Percentiles rank a stretch among this genome's conserved stretches.
Conservation (phyloP, 2,329 filamentous ascomycete genomes). For the Aschersonia sp. region DNA sequence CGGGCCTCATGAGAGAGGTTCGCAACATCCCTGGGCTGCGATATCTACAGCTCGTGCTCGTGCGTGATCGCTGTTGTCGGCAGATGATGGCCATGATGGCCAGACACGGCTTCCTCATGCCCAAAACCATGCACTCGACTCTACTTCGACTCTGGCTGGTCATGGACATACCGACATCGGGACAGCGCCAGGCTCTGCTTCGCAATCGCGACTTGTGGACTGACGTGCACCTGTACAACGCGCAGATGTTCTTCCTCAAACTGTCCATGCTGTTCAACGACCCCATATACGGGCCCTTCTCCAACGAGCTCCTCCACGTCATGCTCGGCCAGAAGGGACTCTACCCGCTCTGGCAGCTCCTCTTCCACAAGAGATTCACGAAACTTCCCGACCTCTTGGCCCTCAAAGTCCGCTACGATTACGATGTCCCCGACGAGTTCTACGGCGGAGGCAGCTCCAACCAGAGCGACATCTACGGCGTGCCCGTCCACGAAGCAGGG, state of each 20-base stretch:
- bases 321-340: constrained; percentile 45
- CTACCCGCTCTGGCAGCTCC: constrained; percentile 40
- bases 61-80: constrained; percentile 37
- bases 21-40: constrained; percentile 46
- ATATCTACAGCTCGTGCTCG: constrained; percentile 55
- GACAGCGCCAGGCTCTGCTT: constrained; percentile 38
- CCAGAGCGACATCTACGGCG: constrained; percentile 27
- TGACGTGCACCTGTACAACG: constrained; percentile 43
- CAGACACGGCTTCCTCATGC: constrained; percentile 41
- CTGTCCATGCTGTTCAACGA: constrained; percentile 56
- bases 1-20: constrained; percentile 12
- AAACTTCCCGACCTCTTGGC: constrained; percentile 35
- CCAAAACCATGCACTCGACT: constrained; percentile 26
- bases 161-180: constrained; percentile 49
- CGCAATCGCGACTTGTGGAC: constrained; percentile 38
- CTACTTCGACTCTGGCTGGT: constrained; percentile 60
- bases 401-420: constrained; percentile 44
- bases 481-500: constrained; percentile 39
- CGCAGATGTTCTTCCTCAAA: constrained; percentile 55
- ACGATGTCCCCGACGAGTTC: constrained; percentile 22
- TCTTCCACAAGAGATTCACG: constrained; percentile 41
- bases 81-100: constrained; percentile 51
- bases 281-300: constrained; percentile 39
- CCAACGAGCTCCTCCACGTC: constrained; percentile 36
- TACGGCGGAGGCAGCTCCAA: constrained; percentile 8